phyloP scores from a whole-genome alignment of 2,329 filamentous ascomycete species.

The Fusarium begoniae region DNA sequence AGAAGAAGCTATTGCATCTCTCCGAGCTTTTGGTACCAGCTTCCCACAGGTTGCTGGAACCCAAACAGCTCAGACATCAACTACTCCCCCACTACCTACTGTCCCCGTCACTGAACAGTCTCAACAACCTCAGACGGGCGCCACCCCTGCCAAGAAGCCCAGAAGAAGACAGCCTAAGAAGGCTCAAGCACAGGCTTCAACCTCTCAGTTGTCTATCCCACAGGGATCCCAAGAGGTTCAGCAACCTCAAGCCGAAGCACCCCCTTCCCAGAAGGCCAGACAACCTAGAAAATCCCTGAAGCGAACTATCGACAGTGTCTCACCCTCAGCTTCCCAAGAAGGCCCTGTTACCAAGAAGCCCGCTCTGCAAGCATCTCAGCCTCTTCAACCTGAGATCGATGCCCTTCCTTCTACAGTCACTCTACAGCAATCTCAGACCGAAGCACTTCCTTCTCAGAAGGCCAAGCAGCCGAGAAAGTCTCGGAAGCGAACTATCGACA shows the following conservation, averaged over 20 bases:
- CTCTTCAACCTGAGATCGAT: background rate
- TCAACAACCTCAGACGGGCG: background rate
- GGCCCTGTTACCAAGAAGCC: background rate
- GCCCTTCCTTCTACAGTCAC: background rate
- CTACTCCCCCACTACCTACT: background rate
- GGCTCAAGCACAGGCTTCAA: background rate
- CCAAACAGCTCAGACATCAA: background rate
- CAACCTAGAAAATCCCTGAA: background rate
- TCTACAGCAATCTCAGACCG: background rate
- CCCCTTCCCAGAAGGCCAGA: background rate
- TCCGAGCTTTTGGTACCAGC: background rate
- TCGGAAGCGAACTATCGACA: background rate
- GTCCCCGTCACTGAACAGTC: background rate
- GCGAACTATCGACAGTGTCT: background rate
- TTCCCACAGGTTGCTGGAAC: background rate
- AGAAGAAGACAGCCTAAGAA: background rate
- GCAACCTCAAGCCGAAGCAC: background rate
- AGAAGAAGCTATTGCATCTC: background rate
- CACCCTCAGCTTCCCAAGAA: background rate
- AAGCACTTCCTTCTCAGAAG: background rate
- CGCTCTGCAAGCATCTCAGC: background rate
- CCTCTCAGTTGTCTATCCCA: background rate
- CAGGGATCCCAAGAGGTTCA: background rate
- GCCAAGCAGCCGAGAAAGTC: background rate
- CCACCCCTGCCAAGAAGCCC: background rate